A percentile compares a stretch with the other conserved stretches of the same genome.
These are phyloP conservation scores for Cryptosporidium parvum DNA, from an alignment of 169 alveolate species.

Conservation along the genomic window DNA sequence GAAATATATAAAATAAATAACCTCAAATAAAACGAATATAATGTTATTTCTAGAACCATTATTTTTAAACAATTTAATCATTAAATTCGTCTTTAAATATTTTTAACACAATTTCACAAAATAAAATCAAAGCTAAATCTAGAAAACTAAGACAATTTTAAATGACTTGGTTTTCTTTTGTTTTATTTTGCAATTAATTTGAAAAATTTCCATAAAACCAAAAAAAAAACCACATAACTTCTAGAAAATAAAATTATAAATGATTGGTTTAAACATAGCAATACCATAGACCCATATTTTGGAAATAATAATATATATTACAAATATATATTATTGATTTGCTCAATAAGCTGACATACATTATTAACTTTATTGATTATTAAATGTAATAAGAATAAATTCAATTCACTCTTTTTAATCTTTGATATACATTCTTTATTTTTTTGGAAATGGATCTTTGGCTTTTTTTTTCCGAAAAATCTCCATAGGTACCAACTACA, in stretches of 20 bases:
- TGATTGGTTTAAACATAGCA: no score
- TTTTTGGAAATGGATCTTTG: neutral
- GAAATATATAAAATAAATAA: no score
- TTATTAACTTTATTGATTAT: neutral
- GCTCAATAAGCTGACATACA: neutral
- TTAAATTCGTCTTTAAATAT: neutral
- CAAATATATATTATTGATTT: no score
- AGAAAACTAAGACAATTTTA: neutral
- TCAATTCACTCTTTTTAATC: neutral
- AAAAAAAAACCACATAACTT: neutral
- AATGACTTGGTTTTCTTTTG: neutral
- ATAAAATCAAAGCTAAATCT: neutral
- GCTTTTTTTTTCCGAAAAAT: neutral
- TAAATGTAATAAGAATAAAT: neutral
- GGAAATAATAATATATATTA: no score
- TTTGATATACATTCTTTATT: neutral
- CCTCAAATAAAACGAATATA: no score
- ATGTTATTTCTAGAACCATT: no score
- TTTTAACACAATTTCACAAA: neutral
- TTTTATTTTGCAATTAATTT: no score
- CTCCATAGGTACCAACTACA: slow-evolving; percentile 25
- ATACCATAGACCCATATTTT: no score
- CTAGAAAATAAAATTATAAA: neutral
- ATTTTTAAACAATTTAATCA: no score
- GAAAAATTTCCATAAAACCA: neutral